Evolutionary conservation across 2,329 filamentous ascomycete genomes (phyloP), one percentile per base, ranked within the genome.

Genomic region (Colletotrichum salicis): DNA sequence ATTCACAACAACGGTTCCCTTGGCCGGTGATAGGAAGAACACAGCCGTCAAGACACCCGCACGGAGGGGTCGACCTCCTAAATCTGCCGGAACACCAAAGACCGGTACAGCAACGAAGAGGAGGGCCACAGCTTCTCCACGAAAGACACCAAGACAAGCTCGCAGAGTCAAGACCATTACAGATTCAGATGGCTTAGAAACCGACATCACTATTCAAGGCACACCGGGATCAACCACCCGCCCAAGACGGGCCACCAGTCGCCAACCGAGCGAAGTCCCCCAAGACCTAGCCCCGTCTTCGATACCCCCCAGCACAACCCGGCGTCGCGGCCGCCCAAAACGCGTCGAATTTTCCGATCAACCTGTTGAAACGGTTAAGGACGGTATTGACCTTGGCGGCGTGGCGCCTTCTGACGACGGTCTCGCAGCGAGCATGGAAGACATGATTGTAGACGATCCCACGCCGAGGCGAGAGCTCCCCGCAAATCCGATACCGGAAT

Each of bases 41-140:
- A 78, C 78, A 64, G 75, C 76, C 24, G 76, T 76, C 48, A 74
- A 77, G 54, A 84, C 84, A 4, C 86, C 86, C 5, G 82, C 79
- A 75, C 79, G 80, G 62, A 82, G 85, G 66, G 84, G 85, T 6
- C 83, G 86, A 15, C 85, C 85, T 37, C 84, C 86, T 57, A 85
- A 83, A 66, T 83, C 84, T 33, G 87, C 88, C 68, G 87, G 85
- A 5, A 90, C 87, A 4, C 88, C 88, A 2, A 81, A 85, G 73
- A 85, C 86, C 1, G 79, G 77, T 58, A 79, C 80, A 19, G 78
- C 80, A 13, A 81, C 78, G 4, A 87, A 84, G 73, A 86, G 86
- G 75, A 83, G 84, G 70, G 82, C 85, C 4, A 56, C 61, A 8
- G 84, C 79, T 12, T 87, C 86, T 1, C 86, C 86, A 4, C 80